Evolutionary conservation across 768 basidiomycete species (phyloP), one percentile per base, ranked within the genome.

Genomic region (Lactarius deliciosus): DNA sequence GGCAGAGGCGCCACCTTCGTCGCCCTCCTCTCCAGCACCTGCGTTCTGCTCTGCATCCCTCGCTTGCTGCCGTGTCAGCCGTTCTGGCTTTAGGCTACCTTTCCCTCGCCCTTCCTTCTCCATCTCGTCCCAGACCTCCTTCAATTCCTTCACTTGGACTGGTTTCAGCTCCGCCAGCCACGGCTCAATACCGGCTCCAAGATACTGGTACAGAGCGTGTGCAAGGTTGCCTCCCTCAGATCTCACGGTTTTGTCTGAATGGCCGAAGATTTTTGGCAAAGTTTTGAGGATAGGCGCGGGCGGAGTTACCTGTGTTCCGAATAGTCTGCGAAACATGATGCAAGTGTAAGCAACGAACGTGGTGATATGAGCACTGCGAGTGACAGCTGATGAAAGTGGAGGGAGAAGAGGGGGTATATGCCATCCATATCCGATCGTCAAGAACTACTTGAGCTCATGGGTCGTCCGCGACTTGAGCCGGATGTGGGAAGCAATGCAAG

Each of bases 71-170:
- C 90, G 83, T 18, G 97, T 98, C 69, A 86, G 78, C 63, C 96
- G 80, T 66, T 89, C 88, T 0, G 92, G 89, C 74, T 89, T 92
- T 34, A 94, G 78, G 7, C 82, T 82, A 11, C 94, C 96, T 66
- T 89, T 91, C 0, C 94, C 95, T 71, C 88, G 91, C 2, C 89
- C 90, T n/a, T 88, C 87, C 68, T 85, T 86, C 72, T 96, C 92
- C 81, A 96, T 79, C 25, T 76, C 79, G 64, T 92, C 93, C 73
- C 96, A 99, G 0, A 87, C 82, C 73, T 98, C 96, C 72, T 92
- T 93, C 72, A 99, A 76, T 72, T 99, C 97, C 75, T 97, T 95
- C 53, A 96, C 87, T 76, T 98, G 97, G 4, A 99, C 94, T 1
- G 96, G 94, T 75, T 99, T 99, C 68, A 99, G 83, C 67, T 98